Evolutionary conservation across 352 stramenopile species (phyloP), one percentile per base, ranked within the genome.

Genomic region (Phytophthora tubulina): DNA sequence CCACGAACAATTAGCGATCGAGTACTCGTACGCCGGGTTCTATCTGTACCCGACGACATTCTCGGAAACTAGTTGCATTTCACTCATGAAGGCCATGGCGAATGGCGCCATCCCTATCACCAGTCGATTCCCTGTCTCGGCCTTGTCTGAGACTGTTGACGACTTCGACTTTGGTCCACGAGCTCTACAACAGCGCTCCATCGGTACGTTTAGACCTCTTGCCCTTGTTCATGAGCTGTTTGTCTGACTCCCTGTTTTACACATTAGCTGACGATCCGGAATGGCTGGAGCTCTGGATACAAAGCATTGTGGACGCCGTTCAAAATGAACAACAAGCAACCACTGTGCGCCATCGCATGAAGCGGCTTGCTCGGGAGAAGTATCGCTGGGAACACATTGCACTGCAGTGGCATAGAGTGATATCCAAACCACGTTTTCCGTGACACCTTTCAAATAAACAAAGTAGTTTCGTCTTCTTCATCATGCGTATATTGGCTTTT

Each of bases 31-130:
- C 7, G 89, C 88, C 3, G 92, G 93, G 0, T 98, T 98, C 56
- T 93, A 95, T 45, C 70, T 98, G 41, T 98, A 98, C 63, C 95
- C 94, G 38, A 98, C 93, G 2, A 83, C 79, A 11, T 98, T 89
- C 61, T 79, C 80, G 13, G 94, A 98, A 70, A 98, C 94, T 35
- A 97, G 94, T 38, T 98, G 93, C 53, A 90, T 98, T 21, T 94
- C 95, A 5, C 75, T 97, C 42, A 98, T 98, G 86, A 98, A 98
- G 67, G 92, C 91, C 4, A 97, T 98, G 90, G 83, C 82, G 3
- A 87, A 89, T 48, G 95, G 94, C 14, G 89, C 90, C 3, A 90
- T 98, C 53, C 94, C 95, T 17, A 92, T 98, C 66, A 98, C 94
- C 30, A 96, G 79, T 70, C 79, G 83, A 0, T 94, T 84, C 62